Conservation (phyloP, 2,329 filamentous ascomycete species). For the Aspergillus sp. region DNA sequence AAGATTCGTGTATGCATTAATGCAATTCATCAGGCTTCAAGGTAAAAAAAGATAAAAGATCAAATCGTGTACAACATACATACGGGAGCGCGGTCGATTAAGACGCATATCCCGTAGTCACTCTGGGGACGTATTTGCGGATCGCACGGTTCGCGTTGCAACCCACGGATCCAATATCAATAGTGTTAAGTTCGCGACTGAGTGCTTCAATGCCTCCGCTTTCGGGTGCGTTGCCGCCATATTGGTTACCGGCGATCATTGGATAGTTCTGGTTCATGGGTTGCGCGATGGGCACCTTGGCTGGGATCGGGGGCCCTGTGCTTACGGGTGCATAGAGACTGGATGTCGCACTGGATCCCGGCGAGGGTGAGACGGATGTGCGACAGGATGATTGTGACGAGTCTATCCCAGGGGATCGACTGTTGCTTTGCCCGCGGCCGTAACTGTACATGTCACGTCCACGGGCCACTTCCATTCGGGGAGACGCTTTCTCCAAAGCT, state of each 20-base stretch:
- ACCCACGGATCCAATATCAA: constrained; percentile 39
- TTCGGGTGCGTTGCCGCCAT: neutral
- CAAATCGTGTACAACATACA: too few species aligned
- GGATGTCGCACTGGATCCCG: constrained; percentile 18
- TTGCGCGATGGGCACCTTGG: constrained; percentile 34
- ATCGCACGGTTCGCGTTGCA: constrained; percentile 23
- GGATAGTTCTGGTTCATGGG: constrained; percentile 22
- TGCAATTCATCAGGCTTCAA: constrained; percentile 2
- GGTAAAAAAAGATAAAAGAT: neutral
- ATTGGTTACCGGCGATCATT: constrained; percentile 19
- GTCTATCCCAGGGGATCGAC: neutral
- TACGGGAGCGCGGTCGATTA: constrained; percentile 5
- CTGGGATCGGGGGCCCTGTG: constrained; percentile 34
- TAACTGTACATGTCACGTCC: constrained; percentile 16
- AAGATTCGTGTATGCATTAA: constrained; percentile 4
- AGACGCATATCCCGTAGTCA: constrained; percentile 22
- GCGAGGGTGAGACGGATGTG: constrained; percentile 21
- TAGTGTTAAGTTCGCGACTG: constrained; percentile 49
- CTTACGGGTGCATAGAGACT: constrained; percentile 23
- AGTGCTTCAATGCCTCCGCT: constrained; percentile 38
- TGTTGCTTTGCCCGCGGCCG: constrained; percentile 10
- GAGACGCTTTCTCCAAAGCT: constrained; percentile 13
- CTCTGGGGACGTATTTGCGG: constrained; percentile 25
- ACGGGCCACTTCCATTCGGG: constrained; percentile 13
- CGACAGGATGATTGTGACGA: constrained; percentile 12